phyloP scores from a whole-genome alignment of 257 asterid genomes.

The Rehmannia glutinosa region DNA sequence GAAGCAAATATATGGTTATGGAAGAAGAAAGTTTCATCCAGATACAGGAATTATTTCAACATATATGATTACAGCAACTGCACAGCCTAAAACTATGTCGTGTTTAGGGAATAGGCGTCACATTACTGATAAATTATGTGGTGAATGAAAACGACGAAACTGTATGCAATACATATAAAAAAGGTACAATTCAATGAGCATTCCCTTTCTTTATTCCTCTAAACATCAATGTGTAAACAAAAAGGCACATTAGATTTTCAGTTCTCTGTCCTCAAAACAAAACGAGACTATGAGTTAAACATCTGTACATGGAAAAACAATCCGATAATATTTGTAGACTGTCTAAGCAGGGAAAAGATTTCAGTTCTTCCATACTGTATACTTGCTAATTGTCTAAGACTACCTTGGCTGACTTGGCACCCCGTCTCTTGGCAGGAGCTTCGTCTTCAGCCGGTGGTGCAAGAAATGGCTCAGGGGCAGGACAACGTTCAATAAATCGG shows the following conservation, averaged over 20 bases:
- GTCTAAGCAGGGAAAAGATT: background rate
- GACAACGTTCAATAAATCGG: constrained; percentile 83
- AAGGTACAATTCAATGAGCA: background rate
- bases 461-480: constrained; percentile 78
- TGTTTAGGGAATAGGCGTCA: background rate
- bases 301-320: background rate
- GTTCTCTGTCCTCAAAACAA: background rate
- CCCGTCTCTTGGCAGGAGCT: constrained; percentile 39
- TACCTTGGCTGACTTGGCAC: constrained; percentile 57
- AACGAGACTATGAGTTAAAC: background rate
- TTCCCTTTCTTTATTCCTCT: background rate
- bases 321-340: background rate
- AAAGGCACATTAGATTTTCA: background rate
- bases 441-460: constrained; percentile 52
- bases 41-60: background rate
- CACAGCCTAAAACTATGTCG: background rate
- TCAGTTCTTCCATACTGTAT: background rate
- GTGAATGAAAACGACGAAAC: background rate
- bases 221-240: background rate
- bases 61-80: background rate
- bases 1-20: no score
- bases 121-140: background rate
- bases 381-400: constrained; percentile 2
- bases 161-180: background rate
- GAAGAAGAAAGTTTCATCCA: constrained; percentile 6